phyloP scores from a whole-genome alignment of 176 grass and related monocot species.

The Elymus sibiricus region DNA sequence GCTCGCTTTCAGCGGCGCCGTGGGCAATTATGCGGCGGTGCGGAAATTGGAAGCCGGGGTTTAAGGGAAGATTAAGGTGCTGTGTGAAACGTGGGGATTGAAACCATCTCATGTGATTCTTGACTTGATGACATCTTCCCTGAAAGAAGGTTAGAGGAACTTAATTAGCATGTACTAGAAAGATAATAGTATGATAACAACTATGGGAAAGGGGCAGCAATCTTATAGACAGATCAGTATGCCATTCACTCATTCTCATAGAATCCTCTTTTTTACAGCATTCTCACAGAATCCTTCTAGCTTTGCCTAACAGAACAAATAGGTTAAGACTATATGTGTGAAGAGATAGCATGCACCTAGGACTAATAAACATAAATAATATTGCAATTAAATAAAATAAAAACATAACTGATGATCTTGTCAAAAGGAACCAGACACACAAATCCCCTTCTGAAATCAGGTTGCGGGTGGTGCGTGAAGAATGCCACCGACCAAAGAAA shows the following conservation, averaged over 20 bases:
- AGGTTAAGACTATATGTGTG: conserved; percentile 7
- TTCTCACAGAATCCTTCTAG: background rate
- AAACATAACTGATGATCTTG: conserved; percentile 13
- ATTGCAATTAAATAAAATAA: background rate
- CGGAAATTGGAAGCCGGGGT: background rate
- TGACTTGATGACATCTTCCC: background rate
- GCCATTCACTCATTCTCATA: background rate
- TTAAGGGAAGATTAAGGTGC: background rate
- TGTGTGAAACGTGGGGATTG: background rate
- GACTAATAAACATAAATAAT: background rate
- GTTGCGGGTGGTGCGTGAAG: background rate
- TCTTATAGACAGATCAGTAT: background rate
- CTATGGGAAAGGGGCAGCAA: background rate
- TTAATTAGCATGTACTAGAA: background rate
- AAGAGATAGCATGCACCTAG: background rate
- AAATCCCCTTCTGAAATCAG: conserved; percentile 17
- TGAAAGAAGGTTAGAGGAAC: background rate
- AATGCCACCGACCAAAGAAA: conserved; percentile 29
- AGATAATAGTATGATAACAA: background rate
- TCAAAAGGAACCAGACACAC: conserved; percentile 9
- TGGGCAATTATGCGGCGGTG: background rate
- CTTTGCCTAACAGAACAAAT: background rate
- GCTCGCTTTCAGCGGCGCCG: conserved; percentile 29
- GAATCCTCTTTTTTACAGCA: too few species aligned
- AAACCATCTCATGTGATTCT: background rate